Base-by-base conservation (phyloP, 495 filamentous ascomycete genomes). In the Aspergillus homomorphus region DNA sequence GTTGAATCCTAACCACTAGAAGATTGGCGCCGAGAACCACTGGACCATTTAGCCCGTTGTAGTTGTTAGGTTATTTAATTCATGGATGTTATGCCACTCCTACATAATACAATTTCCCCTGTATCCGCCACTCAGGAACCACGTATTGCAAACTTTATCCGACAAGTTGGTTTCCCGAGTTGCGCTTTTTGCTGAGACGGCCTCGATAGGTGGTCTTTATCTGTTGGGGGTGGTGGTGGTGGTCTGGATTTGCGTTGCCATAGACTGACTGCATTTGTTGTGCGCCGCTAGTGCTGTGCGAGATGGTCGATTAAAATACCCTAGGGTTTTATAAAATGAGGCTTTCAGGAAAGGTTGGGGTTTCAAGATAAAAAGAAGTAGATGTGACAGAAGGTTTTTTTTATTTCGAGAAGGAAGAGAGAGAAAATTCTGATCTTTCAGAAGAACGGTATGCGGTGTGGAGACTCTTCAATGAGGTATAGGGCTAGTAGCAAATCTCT, bases 1-100 rank as follows among this genome's bases (percentile, higher is more conserved):
- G 48, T 51, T 51, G 48, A 16, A 51, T 51, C 48, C 48, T 51
- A 51, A 51, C 48, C 48, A 51, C 48, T 51, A 51, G 48, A 51
- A 24, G 48, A 51, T 51, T 51, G 48, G 48, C 48, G 48, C 48
- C 18, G 33, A 9, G 33, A 38, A 38, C 33, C 33, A 38, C 33
- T 51, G n/a, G 48, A 28, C 48, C 48, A 51, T 51, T 18, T 14
- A 23, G 21, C 23, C 22, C 22, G 24, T 15, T 28, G 9, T 30
- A 10, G 4, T 16, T 16, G 10, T 26, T 30, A 30, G 1, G 14
- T 24, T 5, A 18, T 33, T 51, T 30, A 1, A n/a, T 30, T 15
- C 8, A n/a, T 23, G n/a, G 24, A 4, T 28, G 24, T 19, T 30
- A 26, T 30, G n/a, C 16, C 24, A 24, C 4, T 1, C n/a, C 23